These are phyloP conservation scores for Datura wrightii DNA, from an alignment of 257 asterid genomes.

Conservation along the genomic window DNA sequence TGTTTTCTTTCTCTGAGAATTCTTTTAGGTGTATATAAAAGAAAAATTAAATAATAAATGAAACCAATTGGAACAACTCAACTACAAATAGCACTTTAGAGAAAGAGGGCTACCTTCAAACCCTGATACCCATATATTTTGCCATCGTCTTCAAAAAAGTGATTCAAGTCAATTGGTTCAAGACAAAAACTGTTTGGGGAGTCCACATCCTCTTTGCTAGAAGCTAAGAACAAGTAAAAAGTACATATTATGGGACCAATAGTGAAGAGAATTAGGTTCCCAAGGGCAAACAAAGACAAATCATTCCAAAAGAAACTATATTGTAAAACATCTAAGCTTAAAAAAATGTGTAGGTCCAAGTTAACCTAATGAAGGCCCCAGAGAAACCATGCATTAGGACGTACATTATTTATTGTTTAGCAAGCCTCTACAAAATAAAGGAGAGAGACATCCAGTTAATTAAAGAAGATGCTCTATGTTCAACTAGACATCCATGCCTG, in stretches of 20 bases:
- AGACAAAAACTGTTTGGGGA: constrained; percentile 61
- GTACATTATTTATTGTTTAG: neutral
- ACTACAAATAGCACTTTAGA: neutral
- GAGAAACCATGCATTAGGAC: neutral
- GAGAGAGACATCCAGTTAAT: neutral
- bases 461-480: neutral
- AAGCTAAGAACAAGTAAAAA: constrained; percentile 48
- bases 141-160: constrained; percentile 80
- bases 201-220: constrained; percentile 75
- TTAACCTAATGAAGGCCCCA: neutral
- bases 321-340: neutral
- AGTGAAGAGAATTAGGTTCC: neutral
- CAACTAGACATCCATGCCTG: neutral
- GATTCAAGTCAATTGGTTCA: constrained; percentile 76
- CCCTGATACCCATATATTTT: constrained; percentile 82
- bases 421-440: neutral
- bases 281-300: constrained; percentile 16
- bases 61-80: constrained; percentile 23
- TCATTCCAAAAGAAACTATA: neutral
- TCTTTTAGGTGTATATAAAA: neutral
- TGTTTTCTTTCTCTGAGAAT: neutral
- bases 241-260: neutral
- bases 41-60: neutral
- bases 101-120: constrained; percentile 60
- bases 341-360: constrained; percentile 9